Conservation (phyloP, 2,329 filamentous ascomycete species). For the Ceratocystis variospora region DNA sequence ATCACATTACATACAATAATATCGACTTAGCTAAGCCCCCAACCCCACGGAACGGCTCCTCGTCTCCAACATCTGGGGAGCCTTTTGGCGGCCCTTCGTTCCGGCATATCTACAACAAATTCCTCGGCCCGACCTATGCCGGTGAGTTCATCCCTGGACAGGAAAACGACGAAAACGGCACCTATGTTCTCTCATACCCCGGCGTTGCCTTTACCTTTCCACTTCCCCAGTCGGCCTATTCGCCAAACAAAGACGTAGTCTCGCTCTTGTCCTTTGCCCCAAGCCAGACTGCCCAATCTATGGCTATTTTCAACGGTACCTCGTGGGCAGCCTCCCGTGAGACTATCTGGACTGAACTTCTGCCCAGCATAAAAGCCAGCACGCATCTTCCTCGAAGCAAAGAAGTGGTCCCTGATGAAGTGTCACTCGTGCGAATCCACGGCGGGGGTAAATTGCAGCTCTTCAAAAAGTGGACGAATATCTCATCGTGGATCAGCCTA, state of each 20-base stretch:
- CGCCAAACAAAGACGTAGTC: constrained; percentile 66
- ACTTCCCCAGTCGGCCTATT: constrained; percentile 59
- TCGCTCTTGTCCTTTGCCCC: constrained; percentile 67
- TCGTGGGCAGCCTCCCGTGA: constrained; percentile 79
- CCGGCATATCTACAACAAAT: constrained; percentile 76
- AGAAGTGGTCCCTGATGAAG: constrained; percentile 74
- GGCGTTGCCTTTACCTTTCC: constrained; percentile 89
- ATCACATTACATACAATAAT: constrained; percentile 64
- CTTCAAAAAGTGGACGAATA: constrained; percentile 53
- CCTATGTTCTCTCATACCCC: constrained; percentile 85
- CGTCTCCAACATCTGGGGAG: constrained; percentile 24
- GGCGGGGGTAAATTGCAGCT: constrained; percentile 69
- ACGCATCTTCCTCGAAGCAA: constrained; percentile 55
- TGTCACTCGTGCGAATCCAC: constrained; percentile 65
- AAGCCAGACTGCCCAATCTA: constrained; percentile 63
- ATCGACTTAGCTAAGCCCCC: constrained; percentile 61
- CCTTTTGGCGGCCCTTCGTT: constrained; percentile 54
- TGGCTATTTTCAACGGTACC: constrained; percentile 80
- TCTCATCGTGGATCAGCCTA: constrained; percentile 56
- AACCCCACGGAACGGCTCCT: constrained; percentile 20
- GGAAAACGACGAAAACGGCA: constrained; percentile 41
- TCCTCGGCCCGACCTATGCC: constrained; percentile 88
- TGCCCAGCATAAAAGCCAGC: constrained; percentile 61
- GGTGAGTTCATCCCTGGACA: constrained; percentile 65
- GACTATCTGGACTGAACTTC: constrained; percentile 59